phyloP scores from a whole-genome alignment of 2,329 filamentous ascomycete species.

The Neurospora sp. region DNA sequence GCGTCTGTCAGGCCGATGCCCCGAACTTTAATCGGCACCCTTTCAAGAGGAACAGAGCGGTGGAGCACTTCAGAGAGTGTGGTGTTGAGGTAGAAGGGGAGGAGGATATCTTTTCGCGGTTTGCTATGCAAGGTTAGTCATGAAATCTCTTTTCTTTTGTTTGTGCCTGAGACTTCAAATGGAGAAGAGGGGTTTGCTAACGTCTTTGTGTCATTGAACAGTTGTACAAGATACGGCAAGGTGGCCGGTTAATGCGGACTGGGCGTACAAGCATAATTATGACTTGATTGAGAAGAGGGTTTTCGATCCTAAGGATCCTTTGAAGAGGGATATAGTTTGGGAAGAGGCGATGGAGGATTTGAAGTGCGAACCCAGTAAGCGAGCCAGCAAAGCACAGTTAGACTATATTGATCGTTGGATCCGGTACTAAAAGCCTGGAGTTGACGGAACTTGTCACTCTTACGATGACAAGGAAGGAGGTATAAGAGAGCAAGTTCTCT shows the following conservation, averaged over 20 bases:
- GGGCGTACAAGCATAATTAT: neutral
- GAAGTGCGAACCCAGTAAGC: neutral
- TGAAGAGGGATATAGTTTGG: neutral
- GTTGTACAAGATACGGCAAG: neutral
- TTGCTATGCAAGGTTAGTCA: neutral
- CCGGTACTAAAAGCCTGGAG: too few species aligned
- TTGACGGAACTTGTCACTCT: too few species aligned
- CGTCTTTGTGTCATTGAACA: neutral
- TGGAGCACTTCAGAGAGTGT: neutral
- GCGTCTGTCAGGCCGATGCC: neutral
- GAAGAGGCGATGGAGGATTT: neutral
- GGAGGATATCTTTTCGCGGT: neutral
- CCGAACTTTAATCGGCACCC: neutral
- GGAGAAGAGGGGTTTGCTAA: neutral
- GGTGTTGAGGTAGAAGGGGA: neutral
- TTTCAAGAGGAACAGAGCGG: neutral
- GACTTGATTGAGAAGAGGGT: neutral
- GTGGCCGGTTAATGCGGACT: neutral
- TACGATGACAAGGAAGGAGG: too few species aligned
- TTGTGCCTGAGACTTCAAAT: too few species aligned
- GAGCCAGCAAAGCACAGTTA: too few species aligned
- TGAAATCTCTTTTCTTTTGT: too few species aligned
- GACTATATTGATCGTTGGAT: too few species aligned
- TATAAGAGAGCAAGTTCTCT: too few species aligned
- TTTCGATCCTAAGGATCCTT: too few species aligned